Evolutionary conservation across 176 grass and related monocot species (phyloP), one percentile per base, ranked within the genome.

Genomic region (Ensete ventricosum): DNA sequence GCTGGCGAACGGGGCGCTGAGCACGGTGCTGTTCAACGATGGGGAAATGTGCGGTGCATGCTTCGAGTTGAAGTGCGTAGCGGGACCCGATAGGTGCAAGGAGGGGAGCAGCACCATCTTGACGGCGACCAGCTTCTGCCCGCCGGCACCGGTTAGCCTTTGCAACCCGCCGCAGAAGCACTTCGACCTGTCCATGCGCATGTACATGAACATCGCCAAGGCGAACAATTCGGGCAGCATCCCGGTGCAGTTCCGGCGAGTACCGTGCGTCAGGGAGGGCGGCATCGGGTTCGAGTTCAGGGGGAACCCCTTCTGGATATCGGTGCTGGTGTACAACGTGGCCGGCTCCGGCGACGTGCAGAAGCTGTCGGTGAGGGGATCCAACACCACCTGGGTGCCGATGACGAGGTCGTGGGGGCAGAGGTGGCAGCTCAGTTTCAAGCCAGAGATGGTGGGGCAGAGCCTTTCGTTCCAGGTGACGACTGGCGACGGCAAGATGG

Each of bases 381-480:
- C 71, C 2, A 50, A 29, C 22, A 80, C 80, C 0, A 72, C 11
- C 21, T 87, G 85, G 85, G 76, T 71, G 11, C 11, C 17, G 19
- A 80, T 87, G 85, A 62, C 23, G 12, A 76, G 85, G 72, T 75
- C 71, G 60, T 87, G 85, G 85, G 85, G 80, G 1, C 80, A 82
- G 69, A 83, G 76, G 68, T 83, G 84, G 80, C 80, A 83, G 67
- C 19, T 50, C 14, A 87, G 71, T 0, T 49, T 24, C 9, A 51
- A 48, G 63, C 75, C 67, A 6, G 67, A 75, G 23, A 43, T 87
- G 52, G 1, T 64, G 7, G 80, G 80, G 3, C 80, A 83, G 25
- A 12, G 63, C 1, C 25, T 87, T 76, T 59, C 69, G 20, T 87
- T 87, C 62, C 63, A 4, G 9, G 71, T 87, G 34, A 83, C 62